Evolutionary conservation across 2,329 filamentous ascomycete genomes (phyloP), one percentile per base, ranked within the genome.

Genomic region (Monosporascus sp.): DNA sequence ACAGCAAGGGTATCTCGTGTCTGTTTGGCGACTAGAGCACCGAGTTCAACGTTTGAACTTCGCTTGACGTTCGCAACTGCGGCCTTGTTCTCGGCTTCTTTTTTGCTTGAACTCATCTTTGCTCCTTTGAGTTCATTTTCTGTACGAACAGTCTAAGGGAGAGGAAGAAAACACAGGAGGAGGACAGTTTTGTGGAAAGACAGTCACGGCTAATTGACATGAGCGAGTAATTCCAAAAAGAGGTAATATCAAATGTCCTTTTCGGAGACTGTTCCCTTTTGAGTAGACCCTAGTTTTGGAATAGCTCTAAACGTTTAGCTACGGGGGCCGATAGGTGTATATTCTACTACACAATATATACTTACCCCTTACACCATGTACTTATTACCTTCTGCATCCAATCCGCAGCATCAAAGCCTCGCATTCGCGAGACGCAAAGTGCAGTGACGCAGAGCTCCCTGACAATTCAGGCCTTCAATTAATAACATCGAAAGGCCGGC

Each of bases 1-100:
- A 70, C 62, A 17, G 63, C 61, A 41, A 75, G 59, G 17, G 71
- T 61, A 51, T 76, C 73, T 35, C 56, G 53, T 31, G 67, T 56
- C 56, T 72, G 68, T 25, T 66, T 63, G 2, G 63, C 56, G 20
- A 65, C 54, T 9, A 70, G 62, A 50, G 68, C 60, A 48, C 54
- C 25, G 50, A 43, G 31, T 44, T 44, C 38, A 39, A 48, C 53
- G 38, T 25, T 11, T 35, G 46, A 44, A 15, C 35, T 39, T 53
- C 54, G 54, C 50, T 49, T 51, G n/a, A 27, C 46, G 44, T 49
- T 56, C 24, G 55, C 52, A 20, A 27, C 49, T 14, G 54, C n/a
- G 25, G 55, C 48, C 53, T 38, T 49, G 15, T 53, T 50, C 17
- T 53, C 50, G n/a, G 17, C 50, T 20, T 50, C 57, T 48, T 57